Evolutionary conservation across 768 basidiomycete genomes (phyloP), one percentile per base, ranked within the genome.

Genomic region (Trametes punicea): DNA sequence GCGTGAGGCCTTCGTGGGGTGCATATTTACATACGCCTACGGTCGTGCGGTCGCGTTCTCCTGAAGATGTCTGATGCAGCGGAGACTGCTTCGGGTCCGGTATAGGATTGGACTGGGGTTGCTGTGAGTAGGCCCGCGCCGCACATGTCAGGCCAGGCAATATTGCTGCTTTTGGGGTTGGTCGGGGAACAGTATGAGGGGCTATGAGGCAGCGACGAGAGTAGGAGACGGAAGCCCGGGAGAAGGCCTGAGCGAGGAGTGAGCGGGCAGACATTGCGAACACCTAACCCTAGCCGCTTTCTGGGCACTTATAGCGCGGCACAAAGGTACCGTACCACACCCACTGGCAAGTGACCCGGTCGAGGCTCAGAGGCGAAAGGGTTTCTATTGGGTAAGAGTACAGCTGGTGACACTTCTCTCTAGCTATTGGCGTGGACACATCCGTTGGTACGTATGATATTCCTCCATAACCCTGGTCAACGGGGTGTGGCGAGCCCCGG

Each of bases 1-100:
- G 20, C 6, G 16, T 29, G n/a, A 6, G 1, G 25, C 23, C 13
- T 11, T 16, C 16, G 10, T 13, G 20, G 2, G 11, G 18, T 2
- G 11, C 20, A 1, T 6, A 11, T 25, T 4, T 13, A 57, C 64
- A 44, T 39, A 65, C 64, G 1, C 64, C 64, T 27, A 65, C 55
- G 8, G 64, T 51, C 2, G 62, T 40, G 23, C 62, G 54, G 49
- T 65, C 64, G 33, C 62, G 61, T 20, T 49, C 55, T 36, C 64
- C 62, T 3, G 60, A 55, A 4, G 62, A 55, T 2, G 59, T 61
- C 48, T 56, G 57, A 1, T 61, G 60, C 15, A 45, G 34, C 3
- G 59, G 59, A 34, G 54, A 55, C 39, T 39, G 44, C 52, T 54
- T 54, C 29, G 53, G 53, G 58, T 60, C 49, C 23, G 21, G 44